These are phyloP conservation scores for Gracilaria domingensis DNA, from an alignment of 23 red algal genomes.

Conservation along the genomic window DNA sequence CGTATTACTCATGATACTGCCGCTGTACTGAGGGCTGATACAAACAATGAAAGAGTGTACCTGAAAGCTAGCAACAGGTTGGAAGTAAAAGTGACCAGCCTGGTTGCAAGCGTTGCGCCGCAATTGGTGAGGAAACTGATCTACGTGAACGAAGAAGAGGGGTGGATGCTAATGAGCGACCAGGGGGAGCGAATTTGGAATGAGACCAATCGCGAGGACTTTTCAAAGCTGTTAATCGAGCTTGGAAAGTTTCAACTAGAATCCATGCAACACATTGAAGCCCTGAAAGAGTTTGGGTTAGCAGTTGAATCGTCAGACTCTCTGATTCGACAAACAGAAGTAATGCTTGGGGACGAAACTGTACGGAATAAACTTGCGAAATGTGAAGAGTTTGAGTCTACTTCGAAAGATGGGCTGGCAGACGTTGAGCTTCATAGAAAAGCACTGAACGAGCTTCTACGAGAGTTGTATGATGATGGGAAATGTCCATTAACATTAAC, in stretches of 20 bases:
- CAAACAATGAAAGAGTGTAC: neutral
- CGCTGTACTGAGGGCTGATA: neutral
- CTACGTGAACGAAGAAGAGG: neutral
- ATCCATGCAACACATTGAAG: neutral
- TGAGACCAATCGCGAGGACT: neutral
- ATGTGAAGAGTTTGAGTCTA: neutral
- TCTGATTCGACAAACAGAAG: neutral
- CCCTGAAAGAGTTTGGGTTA: neutral
- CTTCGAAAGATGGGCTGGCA: neutral
- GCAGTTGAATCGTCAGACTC: neutral
- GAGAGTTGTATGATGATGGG: conserved; percentile 20
- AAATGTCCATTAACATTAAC: neutral
- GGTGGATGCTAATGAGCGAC: conserved; percentile 8
- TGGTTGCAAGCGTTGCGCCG: neutral
- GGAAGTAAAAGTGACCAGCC: neutral
- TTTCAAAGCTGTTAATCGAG: neutral
- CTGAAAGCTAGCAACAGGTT: neutral
- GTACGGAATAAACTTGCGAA: neutral
- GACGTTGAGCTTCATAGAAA: neutral
- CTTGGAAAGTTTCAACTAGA: neutral
- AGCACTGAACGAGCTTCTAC: neutral
- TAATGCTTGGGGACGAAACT: neutral
- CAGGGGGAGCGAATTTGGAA: neutral
- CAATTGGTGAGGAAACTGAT: neutral
- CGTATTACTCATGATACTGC: neutral